Conservation (phyloP, 345 rosid species). For the Eucalyptus rudis region DNA sequence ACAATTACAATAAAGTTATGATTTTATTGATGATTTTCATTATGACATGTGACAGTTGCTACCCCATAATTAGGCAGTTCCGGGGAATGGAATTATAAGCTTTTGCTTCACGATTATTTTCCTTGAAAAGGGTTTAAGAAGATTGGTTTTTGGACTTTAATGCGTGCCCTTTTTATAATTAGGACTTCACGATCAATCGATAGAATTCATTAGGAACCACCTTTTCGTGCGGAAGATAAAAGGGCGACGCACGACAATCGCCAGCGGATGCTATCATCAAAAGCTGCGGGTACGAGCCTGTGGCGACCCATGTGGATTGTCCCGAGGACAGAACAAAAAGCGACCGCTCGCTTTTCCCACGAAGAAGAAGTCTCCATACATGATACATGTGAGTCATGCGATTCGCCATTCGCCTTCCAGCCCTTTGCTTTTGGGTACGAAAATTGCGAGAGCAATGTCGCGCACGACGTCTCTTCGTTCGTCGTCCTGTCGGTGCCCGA, state of each 20-base stretch:
- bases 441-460: neutral
- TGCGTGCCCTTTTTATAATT: neutral
- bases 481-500: neutral
- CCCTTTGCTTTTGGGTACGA: neutral
- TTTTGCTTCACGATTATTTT: neutral
- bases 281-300: neutral
- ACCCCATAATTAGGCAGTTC: neutral
- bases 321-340: neutral
- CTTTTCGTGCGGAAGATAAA: neutral
- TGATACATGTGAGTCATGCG: neutral
- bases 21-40: no score
- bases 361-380: neutral
- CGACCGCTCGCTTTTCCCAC: neutral
- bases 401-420: neutral
- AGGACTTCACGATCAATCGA: neutral
- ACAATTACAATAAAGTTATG: no score
- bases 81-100: neutral
- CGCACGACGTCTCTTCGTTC: neutral
- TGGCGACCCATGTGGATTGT: neutral
- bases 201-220: neutral
- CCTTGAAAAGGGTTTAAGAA: neutral
- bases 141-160: neutral
- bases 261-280: neutral
- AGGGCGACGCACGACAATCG: neutral
- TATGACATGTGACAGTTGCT: no score